Conservation (phyloP, 257 asterid genomes). For the Parsonsia alboflavescens region DNA sequence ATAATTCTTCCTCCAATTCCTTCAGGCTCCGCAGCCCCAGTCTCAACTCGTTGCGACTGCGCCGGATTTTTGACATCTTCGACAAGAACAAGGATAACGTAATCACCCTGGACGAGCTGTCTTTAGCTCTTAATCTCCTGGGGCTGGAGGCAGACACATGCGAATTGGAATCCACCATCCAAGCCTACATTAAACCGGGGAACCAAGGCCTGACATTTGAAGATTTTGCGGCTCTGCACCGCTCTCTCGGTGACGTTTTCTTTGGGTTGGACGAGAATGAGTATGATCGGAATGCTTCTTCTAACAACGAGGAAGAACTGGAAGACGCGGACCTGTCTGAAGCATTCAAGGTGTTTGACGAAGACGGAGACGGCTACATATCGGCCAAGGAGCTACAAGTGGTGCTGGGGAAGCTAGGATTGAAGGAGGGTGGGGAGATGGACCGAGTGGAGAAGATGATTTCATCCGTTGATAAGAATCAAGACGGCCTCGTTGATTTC, state of each 20-base stretch:
- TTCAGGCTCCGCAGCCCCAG: constrained; percentile 68
- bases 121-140: constrained; percentile 49
- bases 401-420: constrained; percentile 57
- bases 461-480: constrained; percentile 57
- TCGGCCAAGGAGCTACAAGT: constrained; percentile 59
- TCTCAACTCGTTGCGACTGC: constrained; percentile 68
- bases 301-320: constrained; percentile 5
- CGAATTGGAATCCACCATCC: constrained; percentile 40
- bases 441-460: constrained; percentile 68
- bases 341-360: constrained; percentile 81
- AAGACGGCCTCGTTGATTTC: constrained; percentile 70
- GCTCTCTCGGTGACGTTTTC: constrained; percentile 41
- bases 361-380: constrained; percentile 70
- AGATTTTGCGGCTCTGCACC: constrained; percentile 57
- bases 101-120: constrained; percentile 57
- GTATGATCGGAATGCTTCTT: background rate
- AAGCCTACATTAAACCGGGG: constrained; percentile 37
- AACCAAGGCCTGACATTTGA: constrained; percentile 44
- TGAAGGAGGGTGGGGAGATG: constrained; percentile 49
- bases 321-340: constrained; percentile 60
- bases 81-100: constrained; percentile 61
- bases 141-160: constrained; percentile 47
- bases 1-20: constrained; percentile 22
- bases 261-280: constrained; percentile 22
- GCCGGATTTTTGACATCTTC: constrained; percentile 67